Percentiles rank a stretch among this genome's conserved stretches.
Evolutionary conservation across 2,329 filamentous ascomycete species (phyloP).

Genomic region (Zasmidium cellare): DNA sequence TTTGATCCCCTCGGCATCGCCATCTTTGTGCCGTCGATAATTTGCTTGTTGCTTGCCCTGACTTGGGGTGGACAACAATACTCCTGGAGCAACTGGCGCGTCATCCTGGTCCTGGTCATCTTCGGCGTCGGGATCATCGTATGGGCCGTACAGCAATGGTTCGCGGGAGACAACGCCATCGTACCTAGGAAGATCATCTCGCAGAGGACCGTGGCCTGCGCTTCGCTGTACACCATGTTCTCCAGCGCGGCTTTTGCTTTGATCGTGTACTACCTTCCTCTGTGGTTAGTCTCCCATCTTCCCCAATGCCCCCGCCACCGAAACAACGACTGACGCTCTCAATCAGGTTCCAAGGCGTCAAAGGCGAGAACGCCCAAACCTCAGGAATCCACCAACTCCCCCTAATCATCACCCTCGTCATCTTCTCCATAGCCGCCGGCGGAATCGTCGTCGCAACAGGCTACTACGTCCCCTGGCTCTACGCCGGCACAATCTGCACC

Average conservation of each 20-base stretch:
- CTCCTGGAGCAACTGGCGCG: conserved; percentile 39
- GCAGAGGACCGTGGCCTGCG: conserved; percentile 14
- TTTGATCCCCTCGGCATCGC: conserved; percentile 44
- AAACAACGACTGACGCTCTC: not conserved
- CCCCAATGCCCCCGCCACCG: too few species aligned
- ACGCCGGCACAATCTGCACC: conserved; percentile 40
- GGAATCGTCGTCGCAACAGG: conserved; percentile 38
- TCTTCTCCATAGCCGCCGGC: conserved; percentile 41
- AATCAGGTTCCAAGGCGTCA: conserved; percentile 19
- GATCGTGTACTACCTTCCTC: conserved; percentile 17
- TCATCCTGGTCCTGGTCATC: conserved; percentile 42
- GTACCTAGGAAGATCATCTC: conserved; percentile 11
- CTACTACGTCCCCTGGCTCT: conserved; percentile 49
- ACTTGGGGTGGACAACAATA: conserved; percentile 49
- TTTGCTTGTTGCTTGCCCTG: conserved; percentile 46
- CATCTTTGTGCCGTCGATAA: conserved; percentile 38
- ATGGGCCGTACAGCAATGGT: conserved; percentile 14
- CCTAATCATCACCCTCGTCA: conserved; percentile 38
- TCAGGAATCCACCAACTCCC: conserved; percentile 19
- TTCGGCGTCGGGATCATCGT: conserved; percentile 12
- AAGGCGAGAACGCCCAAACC: conserved; percentile 8
- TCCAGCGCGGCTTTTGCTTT: conserved; percentile 12
- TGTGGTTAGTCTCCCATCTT: conserved; percentile 8
- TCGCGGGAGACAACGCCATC: conserved; percentile 18
- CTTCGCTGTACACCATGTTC: conserved; percentile 11